Evolutionary conservation across 2,329 filamentous ascomycete species (phyloP).

Genomic region (Sclerotinia spermophila): DNA sequence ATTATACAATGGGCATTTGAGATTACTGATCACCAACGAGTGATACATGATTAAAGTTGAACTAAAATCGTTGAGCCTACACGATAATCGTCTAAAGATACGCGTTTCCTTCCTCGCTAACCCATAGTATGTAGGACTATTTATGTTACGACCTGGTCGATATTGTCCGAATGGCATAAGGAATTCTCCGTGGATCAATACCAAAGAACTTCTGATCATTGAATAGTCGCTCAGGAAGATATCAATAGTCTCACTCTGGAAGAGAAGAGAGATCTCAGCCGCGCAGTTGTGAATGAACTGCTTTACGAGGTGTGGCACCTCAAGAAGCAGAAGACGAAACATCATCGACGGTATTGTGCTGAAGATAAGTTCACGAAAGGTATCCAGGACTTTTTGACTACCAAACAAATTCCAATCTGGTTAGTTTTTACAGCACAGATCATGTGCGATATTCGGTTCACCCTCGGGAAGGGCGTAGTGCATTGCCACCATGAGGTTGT

Average conservation of each 20-base stretch:
- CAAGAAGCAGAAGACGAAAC: accelerated
- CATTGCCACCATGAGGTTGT: slow-evolving; percentile 18
- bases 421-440: slow-evolving; percentile 36
- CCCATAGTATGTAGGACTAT: neutral
- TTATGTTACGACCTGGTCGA: neutral
- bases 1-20: neutral
- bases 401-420: slow-evolving; percentile 26
- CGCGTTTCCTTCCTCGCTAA: neutral
- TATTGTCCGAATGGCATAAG: neutral
- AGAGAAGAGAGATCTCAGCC: neutral
- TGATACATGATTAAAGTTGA: neutral
- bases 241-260: neutral
- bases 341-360: slow-evolving; percentile 12
- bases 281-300: neutral
- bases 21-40: too few species aligned
- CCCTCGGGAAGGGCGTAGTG: slow-evolving; percentile 31
- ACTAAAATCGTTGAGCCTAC: neutral
- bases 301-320: neutral
- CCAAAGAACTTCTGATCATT: neutral
- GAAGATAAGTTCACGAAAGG: slow-evolving; percentile 35
- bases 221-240: neutral
- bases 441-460: slow-evolving; percentile 36
- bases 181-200: neutral
- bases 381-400: slow-evolving; percentile 28
- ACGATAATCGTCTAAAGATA: neutral